A percentile compares a stretch with the other conserved stretches of the same genome.
Conservation (phyloP, 441 rosid species). For the Populus hybrid region DNA sequence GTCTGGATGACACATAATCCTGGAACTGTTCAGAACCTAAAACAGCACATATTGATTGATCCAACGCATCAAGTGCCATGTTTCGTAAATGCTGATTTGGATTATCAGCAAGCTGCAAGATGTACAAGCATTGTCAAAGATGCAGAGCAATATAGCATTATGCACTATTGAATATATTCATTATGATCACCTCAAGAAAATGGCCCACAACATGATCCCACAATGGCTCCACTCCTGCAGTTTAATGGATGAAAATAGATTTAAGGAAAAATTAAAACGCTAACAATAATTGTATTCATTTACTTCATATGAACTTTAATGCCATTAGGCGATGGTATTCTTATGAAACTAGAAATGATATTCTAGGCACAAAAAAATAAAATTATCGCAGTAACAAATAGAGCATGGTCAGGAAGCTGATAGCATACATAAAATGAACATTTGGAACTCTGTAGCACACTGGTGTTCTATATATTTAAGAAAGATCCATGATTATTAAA, state of each 20-base stretch:
- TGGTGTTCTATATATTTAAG: background rate
- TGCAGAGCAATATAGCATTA: slow-evolving; percentile 21
- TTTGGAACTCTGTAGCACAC: background rate
- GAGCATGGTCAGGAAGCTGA: background rate
- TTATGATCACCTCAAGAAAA: slow-evolving; percentile 73
- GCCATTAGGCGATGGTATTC: background rate
- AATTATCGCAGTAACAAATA: background rate
- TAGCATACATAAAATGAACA: background rate
- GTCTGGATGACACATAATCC: slow-evolving; percentile 43
- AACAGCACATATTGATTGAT: slow-evolving; percentile 91
- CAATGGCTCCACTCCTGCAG: slow-evolving; percentile 84
- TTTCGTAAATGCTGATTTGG: slow-evolving; percentile 77
- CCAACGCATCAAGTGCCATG: slow-evolving; percentile 94
- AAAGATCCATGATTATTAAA: background rate
- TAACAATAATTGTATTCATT: slow-evolving; percentile 5
- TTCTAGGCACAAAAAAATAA: background rate
- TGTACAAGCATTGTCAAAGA: slow-evolving; percentile 33
- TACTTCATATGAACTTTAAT: background rate
- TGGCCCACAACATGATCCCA: slow-evolving; percentile 97
- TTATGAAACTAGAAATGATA: background rate
- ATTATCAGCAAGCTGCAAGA: slow-evolving; percentile 88
- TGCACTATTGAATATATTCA: slow-evolving; percentile 22
- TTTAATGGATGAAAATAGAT: slow-evolving; percentile 15
- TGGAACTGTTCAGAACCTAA: slow-evolving; percentile 85
- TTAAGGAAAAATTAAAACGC: slow-evolving; percentile 2